Evolutionary conservation across 148 eudicot genomes (phyloP), one percentile per base, ranked within the genome.

Genomic region (Pharnaceum exiguum): DNA sequence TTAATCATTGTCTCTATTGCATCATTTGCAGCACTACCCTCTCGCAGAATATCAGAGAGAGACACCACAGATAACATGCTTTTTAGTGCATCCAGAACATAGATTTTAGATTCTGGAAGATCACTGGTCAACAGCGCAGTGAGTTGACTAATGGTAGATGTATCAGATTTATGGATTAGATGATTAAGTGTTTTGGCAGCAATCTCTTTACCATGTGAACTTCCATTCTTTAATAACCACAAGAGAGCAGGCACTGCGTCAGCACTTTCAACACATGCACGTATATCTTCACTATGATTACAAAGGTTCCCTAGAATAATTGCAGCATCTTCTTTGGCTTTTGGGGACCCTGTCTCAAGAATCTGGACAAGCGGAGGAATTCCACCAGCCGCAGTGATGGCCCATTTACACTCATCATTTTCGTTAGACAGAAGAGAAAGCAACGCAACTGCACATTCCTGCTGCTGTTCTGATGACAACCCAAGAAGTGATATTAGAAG

Each of bases 381-480:
- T 44, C 99, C 99, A 60, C 99, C 99, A 46, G 99, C 99, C n/a
- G 96, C 99, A 12, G 99, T 93, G 53, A 93, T 86, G 43, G 99
- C 96, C 99, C 99, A 93, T 75, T 93, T 93, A 62, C 96, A 85
- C 63, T 93, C 99, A 73, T 93, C 96, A 63, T 89, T 93, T 61
- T 93, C 99, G 61, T 79, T 77, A 46, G 96, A 89, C 45, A 93
- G 63, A 69, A 88, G 91, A 55, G 89, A 81, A 65, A 93, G 89
- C 68, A 93, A 80, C 5, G 99, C 96, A 73, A 93, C 96, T 47
- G 99, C 95, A 73, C 96, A 85, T 65, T 93, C 99, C 72, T 93
- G 99, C 47, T 93, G 99, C 68, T 93, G 99, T 75, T 93, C 99
- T 32, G 99, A 93, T 25, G 99, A 93, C 65, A 93, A 82, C 36